Conservation (phyloP, 2,329 filamentous ascomycete species). For the Atkinsonella texensis region DNA sequence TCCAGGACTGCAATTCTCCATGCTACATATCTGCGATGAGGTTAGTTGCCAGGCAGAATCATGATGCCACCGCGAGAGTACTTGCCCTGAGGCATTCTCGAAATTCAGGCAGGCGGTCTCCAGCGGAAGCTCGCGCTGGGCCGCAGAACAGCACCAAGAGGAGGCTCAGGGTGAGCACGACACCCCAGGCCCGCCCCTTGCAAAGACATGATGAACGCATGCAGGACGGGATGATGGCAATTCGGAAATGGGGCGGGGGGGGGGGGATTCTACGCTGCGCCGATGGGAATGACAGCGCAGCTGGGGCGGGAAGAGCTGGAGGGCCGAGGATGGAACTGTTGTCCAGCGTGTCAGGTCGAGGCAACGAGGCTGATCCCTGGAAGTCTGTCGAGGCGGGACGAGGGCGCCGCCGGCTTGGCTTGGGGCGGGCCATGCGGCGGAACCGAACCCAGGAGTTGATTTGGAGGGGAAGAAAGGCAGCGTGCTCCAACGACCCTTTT, state of each 20-base stretch:
- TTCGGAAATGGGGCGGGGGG: not conserved
- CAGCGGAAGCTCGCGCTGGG: constrained; percentile 56
- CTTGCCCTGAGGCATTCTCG: constrained; percentile 68
- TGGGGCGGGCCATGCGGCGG: too few species aligned
- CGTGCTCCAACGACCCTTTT: not conserved
- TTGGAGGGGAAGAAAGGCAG: too few species aligned
- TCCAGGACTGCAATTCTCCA: constrained; percentile 63
- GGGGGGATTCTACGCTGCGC: not conserved
- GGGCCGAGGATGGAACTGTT: not conserved
- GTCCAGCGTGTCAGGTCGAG: too few species aligned
- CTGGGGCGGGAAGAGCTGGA: not conserved
- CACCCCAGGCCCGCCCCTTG: constrained; percentile 21
- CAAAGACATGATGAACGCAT: constrained; percentile 22
- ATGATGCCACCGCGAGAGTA: constrained; percentile 8
- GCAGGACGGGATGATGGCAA: constrained; percentile 6
- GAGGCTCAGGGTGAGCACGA: constrained; percentile 22
- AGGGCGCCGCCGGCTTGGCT: too few species aligned
- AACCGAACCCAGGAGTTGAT: too few species aligned
- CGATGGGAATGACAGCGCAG: too few species aligned
- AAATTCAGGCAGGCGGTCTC: constrained; percentile 82
- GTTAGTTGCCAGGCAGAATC: not conserved
- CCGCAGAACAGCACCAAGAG: constrained; percentile 27
- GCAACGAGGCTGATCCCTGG: not conserved
- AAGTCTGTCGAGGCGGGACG: too few species aligned
- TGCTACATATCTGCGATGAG: constrained; percentile 55